A percentile compares a stretch with the other conserved stretches of the same genome.
phyloP scores from a whole-genome alignment of 176 grass and related monocot genomes.

The Areca catechu region DNA sequence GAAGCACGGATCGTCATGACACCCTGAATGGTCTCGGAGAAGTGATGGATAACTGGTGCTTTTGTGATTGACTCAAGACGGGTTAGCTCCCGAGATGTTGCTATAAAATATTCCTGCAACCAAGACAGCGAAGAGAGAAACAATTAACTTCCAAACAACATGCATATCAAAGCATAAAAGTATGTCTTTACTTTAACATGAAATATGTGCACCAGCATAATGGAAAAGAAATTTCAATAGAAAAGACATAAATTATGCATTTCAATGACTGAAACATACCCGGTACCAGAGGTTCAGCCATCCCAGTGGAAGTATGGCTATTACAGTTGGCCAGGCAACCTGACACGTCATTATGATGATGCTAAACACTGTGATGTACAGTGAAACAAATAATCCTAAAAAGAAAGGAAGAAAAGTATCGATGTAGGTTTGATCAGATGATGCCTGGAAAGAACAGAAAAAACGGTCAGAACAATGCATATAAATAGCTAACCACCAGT shows the following conservation, averaged over 20 bases:
- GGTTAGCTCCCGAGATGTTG: slow-evolving; percentile 89
- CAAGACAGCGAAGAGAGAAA: background rate
- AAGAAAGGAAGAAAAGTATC: slow-evolving; percentile 91
- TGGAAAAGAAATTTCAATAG: too few relatives aligned
- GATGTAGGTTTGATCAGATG: slow-evolving; percentile 87
- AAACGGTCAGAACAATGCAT: background rate
- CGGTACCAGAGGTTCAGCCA: slow-evolving; percentile 87
- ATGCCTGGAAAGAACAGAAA: slow-evolving; percentile 33
- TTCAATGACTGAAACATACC: slow-evolving; percentile 26
- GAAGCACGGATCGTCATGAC: slow-evolving; percentile 93
- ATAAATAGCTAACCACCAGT: background rate
- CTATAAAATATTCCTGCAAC: slow-evolving; percentile 61
- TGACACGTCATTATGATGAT: slow-evolving; percentile 61
- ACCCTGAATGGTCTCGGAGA: slow-evolving; percentile 93
- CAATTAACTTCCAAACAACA: too few relatives aligned
- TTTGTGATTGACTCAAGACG: slow-evolving; percentile 94
- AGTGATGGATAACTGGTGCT: slow-evolving; percentile 97
- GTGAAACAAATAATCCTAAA: slow-evolving; percentile 54
- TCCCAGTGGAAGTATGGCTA: slow-evolving; percentile 58
- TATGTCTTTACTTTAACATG: too few relatives aligned
- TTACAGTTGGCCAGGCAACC: slow-evolving; percentile 78
- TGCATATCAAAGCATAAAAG: too few relatives aligned
- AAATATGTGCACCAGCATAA: too few relatives aligned
- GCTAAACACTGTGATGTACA: slow-evolving; percentile 82
- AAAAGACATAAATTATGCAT: too few relatives aligned